Percentiles rank a stretch among this genome's conserved stretches.
These are phyloP conservation scores for Eustoma russellianum DNA, from an alignment of 257 asterid species.

Conservation along the genomic window DNA sequence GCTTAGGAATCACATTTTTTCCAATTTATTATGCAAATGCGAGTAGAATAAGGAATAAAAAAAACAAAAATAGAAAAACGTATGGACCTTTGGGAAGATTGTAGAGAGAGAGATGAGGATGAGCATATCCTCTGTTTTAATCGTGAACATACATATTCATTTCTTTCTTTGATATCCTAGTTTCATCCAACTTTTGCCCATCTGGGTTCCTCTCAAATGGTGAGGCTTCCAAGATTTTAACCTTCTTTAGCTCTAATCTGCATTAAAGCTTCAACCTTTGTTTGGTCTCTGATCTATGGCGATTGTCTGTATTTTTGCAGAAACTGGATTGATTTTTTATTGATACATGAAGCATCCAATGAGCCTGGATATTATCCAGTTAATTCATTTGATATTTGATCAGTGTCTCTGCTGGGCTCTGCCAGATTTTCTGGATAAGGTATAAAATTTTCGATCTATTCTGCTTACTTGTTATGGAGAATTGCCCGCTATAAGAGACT, in stretches of 20 bases:
- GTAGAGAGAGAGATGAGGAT: not conserved
- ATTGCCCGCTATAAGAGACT: too few relatives aligned
- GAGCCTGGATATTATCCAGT: slow-evolving; percentile 35
- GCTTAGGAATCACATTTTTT: slow-evolving; percentile 47
- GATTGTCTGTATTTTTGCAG: slow-evolving; percentile 28
- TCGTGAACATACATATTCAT: slow-evolving; percentile 29
- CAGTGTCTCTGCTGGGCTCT: slow-evolving; percentile 48
- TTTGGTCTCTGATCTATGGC: slow-evolving; percentile 39
- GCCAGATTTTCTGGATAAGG: slow-evolving; percentile 58
- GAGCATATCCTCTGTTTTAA: slow-evolving; percentile 57
- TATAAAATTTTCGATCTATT: slow-evolving; percentile 30
- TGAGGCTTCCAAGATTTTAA: slow-evolving; percentile 15
- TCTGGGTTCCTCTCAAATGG: slow-evolving; percentile 28
- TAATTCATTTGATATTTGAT: slow-evolving; percentile 39
- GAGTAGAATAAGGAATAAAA: slow-evolving; percentile 20
- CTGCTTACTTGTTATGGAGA: slow-evolving; percentile 19
- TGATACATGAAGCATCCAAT: slow-evolving; percentile 58
- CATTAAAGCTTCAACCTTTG: slow-evolving; percentile 6
- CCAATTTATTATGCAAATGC: not conserved
- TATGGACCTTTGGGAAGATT: not conserved
- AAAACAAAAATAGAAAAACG: slow-evolving; percentile 3
- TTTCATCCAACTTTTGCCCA: slow-evolving; percentile 25
- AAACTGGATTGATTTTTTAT: slow-evolving; percentile 29
- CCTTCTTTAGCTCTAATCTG: not conserved
- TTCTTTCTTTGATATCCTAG: slow-evolving; percentile 66